Evolutionary conservation across 108 stramenopile species (phyloP), one percentile per base, ranked within the genome.

Genomic region (Nannochloropsis salina): DNA sequence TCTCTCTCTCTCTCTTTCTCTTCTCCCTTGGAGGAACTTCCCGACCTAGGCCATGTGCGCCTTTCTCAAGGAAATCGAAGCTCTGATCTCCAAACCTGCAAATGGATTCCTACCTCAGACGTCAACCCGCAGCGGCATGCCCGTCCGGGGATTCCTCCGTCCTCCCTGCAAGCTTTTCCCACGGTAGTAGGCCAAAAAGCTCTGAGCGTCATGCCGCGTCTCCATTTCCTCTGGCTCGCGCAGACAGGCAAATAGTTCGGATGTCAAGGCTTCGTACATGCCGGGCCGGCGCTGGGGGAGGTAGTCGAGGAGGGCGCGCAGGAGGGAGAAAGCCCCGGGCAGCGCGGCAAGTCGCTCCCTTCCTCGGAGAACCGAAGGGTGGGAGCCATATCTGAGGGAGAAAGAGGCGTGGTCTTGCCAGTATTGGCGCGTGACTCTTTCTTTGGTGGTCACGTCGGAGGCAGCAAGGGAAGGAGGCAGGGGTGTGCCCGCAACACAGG

Each of bases 371-470:
- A 74, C 61, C 20, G n/a, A n/a, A n/a, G 61, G 61, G 61, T 74
- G 61, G 61, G 61, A n/a, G 6, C 61, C 61, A 74, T 6, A 2
- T 15, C 20, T 6, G 2, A 74, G 15, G 8, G 61, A 74, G 61
- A 74, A 74, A n/a, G 61, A 15, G 61, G 61, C 61, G n/a, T 74
- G 61, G 61, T 74, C 61, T 74, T 74, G 61, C 61, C 61, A 74
- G 61, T n/a, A 74, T 74, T 8, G 61, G 61, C n/a, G 8, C 8
- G 61, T 74, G 4, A 74, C 61, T 74, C 61, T 15, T n/a, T 74
- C 61, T 74, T 74, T 74, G 61, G n/a, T 31, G 31, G 31, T 31
- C 31, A 31, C 31, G 31, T 31, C 31, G 31, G 31, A 31, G 31
- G 31, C 31, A 31, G 31, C 31, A n/a, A 4, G 61, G n/a, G 61